Conservation (phyloP, 2,329 filamentous ascomycete species). For the Cladosporium cucumerinum region DNA sequence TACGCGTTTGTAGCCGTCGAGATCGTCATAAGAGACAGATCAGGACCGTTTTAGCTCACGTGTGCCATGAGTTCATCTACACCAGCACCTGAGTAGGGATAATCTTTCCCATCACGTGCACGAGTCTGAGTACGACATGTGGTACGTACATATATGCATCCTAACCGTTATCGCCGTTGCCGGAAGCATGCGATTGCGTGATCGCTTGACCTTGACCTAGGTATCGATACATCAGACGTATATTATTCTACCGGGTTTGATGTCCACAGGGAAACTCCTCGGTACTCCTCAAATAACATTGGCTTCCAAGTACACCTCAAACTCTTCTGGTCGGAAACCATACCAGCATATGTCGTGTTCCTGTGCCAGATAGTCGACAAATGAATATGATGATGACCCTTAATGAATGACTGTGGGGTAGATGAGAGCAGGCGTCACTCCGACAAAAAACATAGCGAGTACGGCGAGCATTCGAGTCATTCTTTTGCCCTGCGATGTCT, state of each 20-base stretch:
- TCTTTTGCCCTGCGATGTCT: background rate
- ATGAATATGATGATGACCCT: too few species aligned
- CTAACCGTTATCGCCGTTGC: background rate
- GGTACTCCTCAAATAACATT: background rate
- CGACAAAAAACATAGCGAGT: conserved; percentile 1
- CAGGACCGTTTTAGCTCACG: too few species aligned
- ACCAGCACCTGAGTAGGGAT: too few species aligned
- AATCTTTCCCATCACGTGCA: too few species aligned
- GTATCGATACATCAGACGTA: too few species aligned
- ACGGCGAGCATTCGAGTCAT: background rate
- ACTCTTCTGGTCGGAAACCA: background rate
- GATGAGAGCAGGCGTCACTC: background rate
- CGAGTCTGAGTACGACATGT: too few species aligned
- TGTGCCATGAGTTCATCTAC: too few species aligned
- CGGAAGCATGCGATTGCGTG: background rate
- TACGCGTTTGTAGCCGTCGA: too few species aligned
- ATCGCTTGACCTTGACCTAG: too few species aligned
- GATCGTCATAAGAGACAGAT: too few species aligned
- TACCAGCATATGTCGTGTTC: background rate
- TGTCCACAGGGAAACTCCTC: background rate
- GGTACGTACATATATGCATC: background rate
- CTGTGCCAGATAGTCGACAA: background rate
- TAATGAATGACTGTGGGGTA: background rate
- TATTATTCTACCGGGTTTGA: background rate
- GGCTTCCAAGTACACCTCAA: background rate